Percentiles rank a stretch among this genome's conserved stretches.
phyloP scores from a whole-genome alignment of 2,329 filamentous ascomycete genomes.

The Herpotrichia juniperi region DNA sequence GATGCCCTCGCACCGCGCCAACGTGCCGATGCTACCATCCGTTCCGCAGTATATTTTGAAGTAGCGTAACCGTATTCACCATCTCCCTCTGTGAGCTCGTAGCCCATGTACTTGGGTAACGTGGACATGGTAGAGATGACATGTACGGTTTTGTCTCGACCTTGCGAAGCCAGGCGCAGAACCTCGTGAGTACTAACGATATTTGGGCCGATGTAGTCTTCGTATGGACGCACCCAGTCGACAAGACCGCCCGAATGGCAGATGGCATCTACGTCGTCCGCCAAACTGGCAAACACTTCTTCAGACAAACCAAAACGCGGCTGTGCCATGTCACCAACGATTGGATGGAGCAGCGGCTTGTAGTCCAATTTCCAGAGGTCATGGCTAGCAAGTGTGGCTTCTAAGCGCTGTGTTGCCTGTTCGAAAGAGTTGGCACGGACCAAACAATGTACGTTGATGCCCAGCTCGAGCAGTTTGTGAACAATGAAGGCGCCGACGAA shows the following conservation, averaged over 20 bases:
- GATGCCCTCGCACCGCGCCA: conserved; percentile 8
- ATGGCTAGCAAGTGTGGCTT: background rate
- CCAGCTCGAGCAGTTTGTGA: conserved; percentile 4
- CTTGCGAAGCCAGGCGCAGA: conserved; percentile 6
- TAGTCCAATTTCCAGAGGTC: conserved; percentile 6
- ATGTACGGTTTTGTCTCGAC: conserved; percentile 6
- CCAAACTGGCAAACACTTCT: conserved; percentile 2
- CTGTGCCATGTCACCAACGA: conserved; percentile 7
- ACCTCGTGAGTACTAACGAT: conserved; percentile 9
- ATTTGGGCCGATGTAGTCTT: conserved; percentile 10
- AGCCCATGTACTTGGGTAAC: conserved; percentile 6
- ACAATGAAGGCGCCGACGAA: conserved; percentile 13
- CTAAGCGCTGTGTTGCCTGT: conserved; percentile 1
- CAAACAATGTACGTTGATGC: conserved; percentile 6
- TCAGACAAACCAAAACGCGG: conserved; percentile 3
- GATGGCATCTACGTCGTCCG: conserved; percentile 6
- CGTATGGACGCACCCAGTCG: conserved; percentile 9
- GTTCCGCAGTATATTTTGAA: conserved; percentile 11
- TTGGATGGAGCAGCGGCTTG: background rate
- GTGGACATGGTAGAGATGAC: conserved; percentile 9
- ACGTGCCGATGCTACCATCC: conserved; percentile 9
- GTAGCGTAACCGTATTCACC: conserved; percentile 11
- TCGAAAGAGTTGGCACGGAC: conserved; percentile 4
- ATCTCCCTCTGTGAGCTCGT: conserved; percentile 4
- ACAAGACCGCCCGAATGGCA: conserved; percentile 8